Conservation (phyloP, 2,329 filamentous ascomycete genomes). For the Pestalotiopsis sp. region DNA sequence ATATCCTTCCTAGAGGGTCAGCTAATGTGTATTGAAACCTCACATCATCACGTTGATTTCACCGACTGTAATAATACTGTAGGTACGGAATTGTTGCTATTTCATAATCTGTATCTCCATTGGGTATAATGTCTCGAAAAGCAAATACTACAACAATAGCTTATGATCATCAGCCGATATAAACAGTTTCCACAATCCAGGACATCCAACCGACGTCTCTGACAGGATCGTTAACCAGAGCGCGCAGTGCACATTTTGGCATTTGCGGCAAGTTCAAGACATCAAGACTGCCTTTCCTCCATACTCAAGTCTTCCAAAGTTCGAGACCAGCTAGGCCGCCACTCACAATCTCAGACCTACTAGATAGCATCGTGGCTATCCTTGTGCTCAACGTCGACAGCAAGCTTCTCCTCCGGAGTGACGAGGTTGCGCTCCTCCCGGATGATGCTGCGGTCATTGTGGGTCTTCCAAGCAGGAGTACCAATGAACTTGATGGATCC, state of each 20-base stretch:
- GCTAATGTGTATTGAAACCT: neutral
- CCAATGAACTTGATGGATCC: conserved; percentile 42
- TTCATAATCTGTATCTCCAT: neutral
- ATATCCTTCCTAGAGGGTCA: neutral
- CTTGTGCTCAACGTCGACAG: conserved; percentile 24
- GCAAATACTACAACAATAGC: neutral
- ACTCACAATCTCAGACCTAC: neutral
- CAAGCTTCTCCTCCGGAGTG: conserved; percentile 38
- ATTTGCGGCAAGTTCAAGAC: neutral
- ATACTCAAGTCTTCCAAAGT: neutral
- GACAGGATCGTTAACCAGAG: neutral
- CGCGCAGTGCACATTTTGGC: neutral
- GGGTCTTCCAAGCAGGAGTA: conserved; percentile 46
- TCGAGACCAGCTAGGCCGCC: neutral
- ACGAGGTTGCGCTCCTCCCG: conserved; percentile 37
- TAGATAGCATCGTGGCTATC: conserved; percentile 12
- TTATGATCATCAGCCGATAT: neutral
- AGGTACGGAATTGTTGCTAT: neutral
- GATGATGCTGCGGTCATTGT: conserved; percentile 37
- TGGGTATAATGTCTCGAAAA: neutral
- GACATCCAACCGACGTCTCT: neutral
- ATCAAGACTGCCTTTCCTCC: neutral
- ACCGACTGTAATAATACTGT: neutral
- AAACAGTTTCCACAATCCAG: neutral
- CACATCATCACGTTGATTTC: neutral